Evolutionary conservation across 2,329 filamentous ascomycete genomes (phyloP).

Genomic region (Apiospora phragmitis): DNA sequence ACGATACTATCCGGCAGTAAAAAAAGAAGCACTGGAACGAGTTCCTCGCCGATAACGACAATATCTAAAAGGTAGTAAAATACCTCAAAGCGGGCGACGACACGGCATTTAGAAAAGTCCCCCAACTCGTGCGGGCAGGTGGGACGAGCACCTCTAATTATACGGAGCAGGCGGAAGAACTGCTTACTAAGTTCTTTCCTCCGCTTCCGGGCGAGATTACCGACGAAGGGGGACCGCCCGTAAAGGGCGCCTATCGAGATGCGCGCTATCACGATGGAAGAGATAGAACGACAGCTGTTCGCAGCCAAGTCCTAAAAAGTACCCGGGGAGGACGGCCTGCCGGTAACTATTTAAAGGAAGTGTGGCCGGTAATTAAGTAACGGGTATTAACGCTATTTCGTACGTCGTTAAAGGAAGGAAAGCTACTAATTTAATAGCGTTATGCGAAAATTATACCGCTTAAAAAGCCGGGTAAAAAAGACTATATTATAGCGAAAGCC

Average conservation of each 20-base stretch:
- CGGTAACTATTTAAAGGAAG: conserved; percentile 7
- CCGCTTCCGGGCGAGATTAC: conserved; percentile 15
- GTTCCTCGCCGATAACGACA: conserved; percentile 27
- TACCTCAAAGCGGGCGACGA: conserved; percentile 26
- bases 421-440: conserved; percentile 20
- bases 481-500: too few relatives aligned
- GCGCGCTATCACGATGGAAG: too few relatives aligned
- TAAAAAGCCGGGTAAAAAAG: too few relatives aligned
- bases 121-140: conserved; percentile 21
- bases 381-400: too few relatives aligned
- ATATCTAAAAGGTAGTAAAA: conserved; percentile 31
- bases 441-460: too few relatives aligned
- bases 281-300: conserved; percentile 22
- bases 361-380: neutral
- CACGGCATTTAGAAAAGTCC: conserved; percentile 25
- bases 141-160: conserved; percentile 16
- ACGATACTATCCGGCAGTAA: conserved; percentile 26
- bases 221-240: conserved; percentile 20
- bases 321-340: conserved; percentile 21
- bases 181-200: conserved; percentile 22
- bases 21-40: conserved; percentile 28
- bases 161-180: too few relatives aligned
- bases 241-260: conserved; percentile 16
- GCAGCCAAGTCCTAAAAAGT: conserved; percentile 24
- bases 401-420: conserved; percentile 20